Evolutionary conservation across 78 protist species (phyloP), one percentile per base, ranked within the genome.

Genomic region (Mantamonas sphyraenae): DNA sequence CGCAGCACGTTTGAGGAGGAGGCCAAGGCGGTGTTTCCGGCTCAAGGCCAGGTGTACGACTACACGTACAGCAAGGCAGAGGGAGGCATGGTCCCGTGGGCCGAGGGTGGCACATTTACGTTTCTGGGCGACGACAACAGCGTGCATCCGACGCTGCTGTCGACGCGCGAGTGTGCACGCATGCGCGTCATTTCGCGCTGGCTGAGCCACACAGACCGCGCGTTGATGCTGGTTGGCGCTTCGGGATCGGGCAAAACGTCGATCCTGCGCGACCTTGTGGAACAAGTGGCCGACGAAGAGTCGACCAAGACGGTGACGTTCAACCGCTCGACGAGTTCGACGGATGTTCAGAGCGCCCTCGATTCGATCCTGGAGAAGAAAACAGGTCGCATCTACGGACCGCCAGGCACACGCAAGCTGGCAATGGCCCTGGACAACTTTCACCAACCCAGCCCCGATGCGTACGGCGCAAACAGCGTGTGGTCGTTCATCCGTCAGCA

Each of bases 141-240:
- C 8, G 12, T 70, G 20, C 1, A 64, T 17, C 0, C 35, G 42
- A 59, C 45, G 4, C 28, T 74, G 24, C 74, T 81, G 35, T 43
- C 62, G 4, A 82, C 87, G 28, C 68, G 45, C n/a, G 82, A 82
- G 58, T 69, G 82, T 26, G 30, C n/a, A 35, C 70, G 82, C 33
- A 3, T 74, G 30, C 42, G 37, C 34, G 68, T 40, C 79, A 37
- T 42, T 24, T 71, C 64, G 69, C 42, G 65, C 30, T 42, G 17
- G 8, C 65, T 76, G 16, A 42, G 53, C 30, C 24, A 19, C 67
- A 1, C 0, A 64, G 33, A n/a, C n/a, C n/a, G n/a, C n/a, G n/a
- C n/a, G n/a, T n/a, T n/a, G n/a, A n/a, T 86, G 69, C 58, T 90
- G 35, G 40, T 90, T 57, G 95, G 95, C n/a, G 77, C 82, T 10